Evolutionary conservation across 2,329 filamentous ascomycete species (phyloP).

Genomic region (Diaporthe amygdali): DNA sequence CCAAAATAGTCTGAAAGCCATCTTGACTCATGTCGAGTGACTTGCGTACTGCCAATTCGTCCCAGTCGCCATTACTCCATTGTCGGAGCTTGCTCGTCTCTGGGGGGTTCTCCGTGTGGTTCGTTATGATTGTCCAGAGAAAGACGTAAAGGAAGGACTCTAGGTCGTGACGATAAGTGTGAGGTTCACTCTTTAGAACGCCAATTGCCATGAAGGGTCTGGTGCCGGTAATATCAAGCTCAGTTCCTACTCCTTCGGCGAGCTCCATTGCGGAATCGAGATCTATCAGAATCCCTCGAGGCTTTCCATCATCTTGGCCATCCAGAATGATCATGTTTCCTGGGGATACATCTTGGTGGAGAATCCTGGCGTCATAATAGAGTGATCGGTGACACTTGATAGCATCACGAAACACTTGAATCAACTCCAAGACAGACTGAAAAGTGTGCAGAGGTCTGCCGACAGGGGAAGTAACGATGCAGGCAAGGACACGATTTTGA

Average conservation of each 20-base stretch:
- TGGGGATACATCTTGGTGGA: background rate
- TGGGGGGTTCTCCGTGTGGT: background rate
- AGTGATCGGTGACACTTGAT: background rate
- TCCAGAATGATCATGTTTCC: background rate
- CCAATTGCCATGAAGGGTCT: background rate
- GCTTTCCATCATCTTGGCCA: background rate
- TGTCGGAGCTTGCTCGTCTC: background rate
- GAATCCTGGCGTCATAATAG: background rate
- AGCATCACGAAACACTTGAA: slow-evolving; percentile 24
- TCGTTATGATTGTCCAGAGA: background rate
- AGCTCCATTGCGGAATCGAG: background rate
- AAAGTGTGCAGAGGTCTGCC: background rate
- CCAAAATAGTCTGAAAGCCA: background rate
- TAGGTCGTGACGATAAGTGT: background rate
- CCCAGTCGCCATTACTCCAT: background rate
- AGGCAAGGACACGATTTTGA: background rate
- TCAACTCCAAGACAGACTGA: slow-evolving; percentile 33
- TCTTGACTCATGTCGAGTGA: background rate
- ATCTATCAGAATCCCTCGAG: background rate
- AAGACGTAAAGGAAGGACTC: background rate
- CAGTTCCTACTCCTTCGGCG: background rate
- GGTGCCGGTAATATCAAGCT: background rate
- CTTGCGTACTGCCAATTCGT: background rate
- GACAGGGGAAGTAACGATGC: background rate
- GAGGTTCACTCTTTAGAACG: background rate